phyloP scores from a whole-genome alignment of 805 yeast species.

The Spathaspora arborariae region DNA sequence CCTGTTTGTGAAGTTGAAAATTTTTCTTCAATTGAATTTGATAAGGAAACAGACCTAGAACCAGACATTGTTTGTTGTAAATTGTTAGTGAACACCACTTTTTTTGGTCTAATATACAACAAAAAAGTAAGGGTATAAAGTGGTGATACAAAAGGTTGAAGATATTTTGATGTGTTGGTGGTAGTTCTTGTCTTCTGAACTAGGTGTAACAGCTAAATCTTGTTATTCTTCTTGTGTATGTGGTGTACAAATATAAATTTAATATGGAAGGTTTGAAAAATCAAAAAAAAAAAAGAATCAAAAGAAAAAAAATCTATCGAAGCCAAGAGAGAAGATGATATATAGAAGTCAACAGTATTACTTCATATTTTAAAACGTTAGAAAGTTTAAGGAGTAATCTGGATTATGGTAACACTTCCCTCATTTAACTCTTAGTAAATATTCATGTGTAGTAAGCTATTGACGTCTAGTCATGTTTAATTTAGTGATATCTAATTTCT shows the following conservation, averaged over 20 bases:
- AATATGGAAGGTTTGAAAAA: not conserved
- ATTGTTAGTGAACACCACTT: not conserved
- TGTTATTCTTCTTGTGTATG: not conserved
- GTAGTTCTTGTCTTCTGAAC: too few relatives aligned
- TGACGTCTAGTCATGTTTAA: too few relatives aligned
- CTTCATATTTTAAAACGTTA: too few relatives aligned
- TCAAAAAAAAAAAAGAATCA: not conserved
- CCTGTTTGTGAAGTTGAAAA: constrained; percentile 4
- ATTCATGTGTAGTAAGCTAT: too few relatives aligned
- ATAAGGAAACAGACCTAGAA: constrained; percentile 6
- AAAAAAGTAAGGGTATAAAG: not conserved
- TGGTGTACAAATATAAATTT: not conserved
- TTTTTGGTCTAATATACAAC: not conserved
- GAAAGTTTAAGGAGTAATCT: too few relatives aligned
- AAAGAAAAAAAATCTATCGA: not conserved
- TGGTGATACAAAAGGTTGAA: not conserved
- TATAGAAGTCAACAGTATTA: too few relatives aligned
- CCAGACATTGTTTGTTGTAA: not conserved
- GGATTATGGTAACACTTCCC: too few relatives aligned
- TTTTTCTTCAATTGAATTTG: constrained; percentile 6
- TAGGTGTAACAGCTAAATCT: not conserved
- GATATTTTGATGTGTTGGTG: not conserved
- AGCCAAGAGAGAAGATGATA: too few relatives aligned
- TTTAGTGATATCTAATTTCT: too few relatives aligned
- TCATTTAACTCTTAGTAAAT: too few relatives aligned